Conservation (phyloP, 106 monocot species). For the Gastrodia elata region DNA sequence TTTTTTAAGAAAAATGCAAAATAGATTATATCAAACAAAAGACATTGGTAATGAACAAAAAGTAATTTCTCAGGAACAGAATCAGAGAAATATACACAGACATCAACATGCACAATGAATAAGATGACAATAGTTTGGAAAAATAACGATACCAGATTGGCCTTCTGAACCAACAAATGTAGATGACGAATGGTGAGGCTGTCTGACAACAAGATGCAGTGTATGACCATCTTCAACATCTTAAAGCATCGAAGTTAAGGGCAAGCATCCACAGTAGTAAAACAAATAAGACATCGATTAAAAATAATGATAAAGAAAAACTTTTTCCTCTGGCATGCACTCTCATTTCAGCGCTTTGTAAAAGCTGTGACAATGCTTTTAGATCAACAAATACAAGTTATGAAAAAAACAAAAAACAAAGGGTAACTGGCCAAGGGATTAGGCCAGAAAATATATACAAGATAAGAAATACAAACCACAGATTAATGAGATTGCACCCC, state of each 20-base stretch:
- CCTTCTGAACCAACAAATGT: conserved; percentile 24
- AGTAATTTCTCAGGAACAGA: not conserved
- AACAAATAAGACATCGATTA: too few species aligned
- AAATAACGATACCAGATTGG: conserved; percentile 30
- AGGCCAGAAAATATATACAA: too few species aligned
- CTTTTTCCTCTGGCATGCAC: too few species aligned
- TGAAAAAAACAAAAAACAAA: too few species aligned
- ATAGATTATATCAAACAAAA: not conserved
- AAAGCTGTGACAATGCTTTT: too few species aligned
- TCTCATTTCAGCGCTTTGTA: too few species aligned
- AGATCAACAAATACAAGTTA: too few species aligned
- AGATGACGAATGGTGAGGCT: conserved; percentile 41
- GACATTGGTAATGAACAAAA: not conserved
- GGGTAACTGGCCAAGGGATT: too few species aligned
- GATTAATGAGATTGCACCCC: too few species aligned
- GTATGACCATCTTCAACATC: conserved; percentile 99
- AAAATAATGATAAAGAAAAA: too few species aligned
- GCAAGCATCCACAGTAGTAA: conserved; percentile 4
- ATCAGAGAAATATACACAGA: not conserved
- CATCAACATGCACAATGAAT: not conserved
- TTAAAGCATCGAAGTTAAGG: conserved; percentile 38
- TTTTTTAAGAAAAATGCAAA: not conserved
- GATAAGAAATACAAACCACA: too few species aligned
- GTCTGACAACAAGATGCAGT: conserved; percentile 86
- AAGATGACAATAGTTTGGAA: not conserved